Percentiles rank a stretch among this genome's conserved stretches.
Evolutionary conservation across 2,329 filamentous ascomycete genomes (phyloP).

Genomic region (Fusarium pilosicola): DNA sequence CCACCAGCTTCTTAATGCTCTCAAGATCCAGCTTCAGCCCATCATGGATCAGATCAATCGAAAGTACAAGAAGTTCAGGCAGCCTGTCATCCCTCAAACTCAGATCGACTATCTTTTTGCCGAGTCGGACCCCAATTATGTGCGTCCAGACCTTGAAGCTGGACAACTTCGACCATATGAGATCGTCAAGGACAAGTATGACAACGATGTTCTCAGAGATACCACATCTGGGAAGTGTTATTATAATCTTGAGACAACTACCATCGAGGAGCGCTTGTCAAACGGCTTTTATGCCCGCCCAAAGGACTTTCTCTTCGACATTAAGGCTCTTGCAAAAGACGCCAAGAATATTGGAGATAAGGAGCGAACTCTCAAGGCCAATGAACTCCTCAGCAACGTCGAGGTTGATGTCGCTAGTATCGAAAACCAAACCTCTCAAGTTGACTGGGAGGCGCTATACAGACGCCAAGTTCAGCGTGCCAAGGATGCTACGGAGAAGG

Average conservation of each 20-base stretch:
- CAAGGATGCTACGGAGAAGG: constrained; percentile 67
- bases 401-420: constrained; percentile 90
- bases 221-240: constrained; percentile 83
- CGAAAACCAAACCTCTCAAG: constrained; percentile 71
- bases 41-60: constrained; percentile 97
- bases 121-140: constrained; percentile 79
- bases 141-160: constrained; percentile 65
- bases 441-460: constrained; percentile 87
- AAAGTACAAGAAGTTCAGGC: constrained; percentile 89
- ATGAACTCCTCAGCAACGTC: constrained; percentile 91
- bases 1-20: constrained; percentile 81
- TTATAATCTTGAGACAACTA: constrained; percentile 93
- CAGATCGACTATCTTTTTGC: constrained; percentile 85
- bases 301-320: constrained; percentile 88
- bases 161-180: constrained; percentile 78
- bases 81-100: constrained; percentile 77
- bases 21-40: constrained; percentile 90
- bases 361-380: constrained; percentile 84
- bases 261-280: constrained; percentile 94
- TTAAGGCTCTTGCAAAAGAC: constrained; percentile 86
- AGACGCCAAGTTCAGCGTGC: constrained; percentile 74
- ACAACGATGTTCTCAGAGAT: constrained; percentile 79
- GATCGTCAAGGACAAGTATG: constrained; percentile 81
- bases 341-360: constrained; percentile 84
- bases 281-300: constrained; percentile 96